Evolutionary conservation across 2,329 filamentous ascomycete genomes (phyloP).

Genomic region (Phaeophleospora eucalypticola): DNA sequence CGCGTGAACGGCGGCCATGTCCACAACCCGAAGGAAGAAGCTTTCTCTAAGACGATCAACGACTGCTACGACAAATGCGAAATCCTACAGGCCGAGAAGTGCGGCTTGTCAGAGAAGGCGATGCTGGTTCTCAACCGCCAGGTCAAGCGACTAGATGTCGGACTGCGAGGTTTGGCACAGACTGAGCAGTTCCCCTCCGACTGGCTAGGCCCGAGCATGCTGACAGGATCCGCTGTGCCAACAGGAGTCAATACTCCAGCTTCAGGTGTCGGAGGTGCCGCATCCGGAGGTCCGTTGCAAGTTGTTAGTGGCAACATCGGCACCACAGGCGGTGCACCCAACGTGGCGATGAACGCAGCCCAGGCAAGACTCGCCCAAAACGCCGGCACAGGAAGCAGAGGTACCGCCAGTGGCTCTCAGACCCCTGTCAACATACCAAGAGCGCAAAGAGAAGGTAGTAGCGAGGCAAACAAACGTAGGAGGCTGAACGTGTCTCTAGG

Average conservation of each 20-base stretch:
- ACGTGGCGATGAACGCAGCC: conserved; percentile 47
- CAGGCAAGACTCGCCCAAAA: conserved; percentile 43
- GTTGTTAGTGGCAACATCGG: conserved; percentile 54
- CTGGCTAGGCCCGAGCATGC: conserved; percentile 56
- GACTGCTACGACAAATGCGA: conserved; percentile 67
- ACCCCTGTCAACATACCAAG: conserved; percentile 24
- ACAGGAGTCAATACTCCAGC: conserved; percentile 29
- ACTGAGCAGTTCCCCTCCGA: conserved; percentile 58
- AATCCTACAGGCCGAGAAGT: conserved; percentile 69
- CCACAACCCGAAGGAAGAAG: conserved; percentile 70
- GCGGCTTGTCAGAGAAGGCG: conserved; percentile 63
- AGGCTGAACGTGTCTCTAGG: conserved; percentile 52
- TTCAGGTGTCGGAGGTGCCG: conserved; percentile 32
- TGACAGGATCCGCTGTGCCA: conserved; percentile 39
- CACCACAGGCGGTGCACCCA: conserved; percentile 44
- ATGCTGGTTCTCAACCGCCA: conserved; percentile 60
- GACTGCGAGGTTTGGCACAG: conserved; percentile 56
- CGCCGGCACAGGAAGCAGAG: conserved; percentile 18
- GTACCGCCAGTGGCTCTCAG: conserved; percentile 14
- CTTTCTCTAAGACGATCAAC: conserved; percentile 60
- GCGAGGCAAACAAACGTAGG: conserved; percentile 53
- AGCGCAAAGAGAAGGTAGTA: conserved; percentile 36
- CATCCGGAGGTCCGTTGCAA: conserved; percentile 51
- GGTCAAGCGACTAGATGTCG: conserved; percentile 59
- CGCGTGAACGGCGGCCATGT: conserved; percentile 70